phyloP scores from a whole-genome alignment of 1,284 basidiomycete species.

The Rhodotorula sp. region DNA sequence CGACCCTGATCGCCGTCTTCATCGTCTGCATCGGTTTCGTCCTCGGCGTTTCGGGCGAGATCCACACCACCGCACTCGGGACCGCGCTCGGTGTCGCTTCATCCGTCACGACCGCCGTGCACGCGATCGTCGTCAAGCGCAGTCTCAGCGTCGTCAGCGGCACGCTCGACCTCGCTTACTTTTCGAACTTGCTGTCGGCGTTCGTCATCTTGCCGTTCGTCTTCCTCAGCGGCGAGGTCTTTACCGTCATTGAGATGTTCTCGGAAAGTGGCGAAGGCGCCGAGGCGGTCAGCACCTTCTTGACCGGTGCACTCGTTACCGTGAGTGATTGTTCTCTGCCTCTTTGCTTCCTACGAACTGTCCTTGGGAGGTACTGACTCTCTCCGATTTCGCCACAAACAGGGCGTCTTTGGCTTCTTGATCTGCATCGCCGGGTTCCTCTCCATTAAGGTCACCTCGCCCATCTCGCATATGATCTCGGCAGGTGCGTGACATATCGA shows the following conservation, averaged over 20 bases:
- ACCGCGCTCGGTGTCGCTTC: conserved; percentile 71
- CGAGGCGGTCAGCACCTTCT: conserved; percentile 61
- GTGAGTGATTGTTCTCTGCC: conserved; percentile 51
- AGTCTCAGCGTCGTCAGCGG: conserved; percentile 70
- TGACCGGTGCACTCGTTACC: conserved; percentile 73
- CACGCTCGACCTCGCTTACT: conserved; percentile 76
- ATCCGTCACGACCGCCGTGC: conserved; percentile 72
- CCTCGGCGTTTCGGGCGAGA: conserved; percentile 61
- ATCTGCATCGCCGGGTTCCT: conserved; percentile 85
- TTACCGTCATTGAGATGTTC: conserved; percentile 61
- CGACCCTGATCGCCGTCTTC: conserved; percentile 63
- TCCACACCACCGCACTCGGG: conserved; percentile 54
- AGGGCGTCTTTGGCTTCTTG: conserved; percentile 79
- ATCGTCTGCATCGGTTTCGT: conserved; percentile 81
- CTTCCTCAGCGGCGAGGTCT: conserved; percentile 67
- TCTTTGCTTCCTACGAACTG: background rate
- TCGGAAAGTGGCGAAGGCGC: conserved; percentile 54
- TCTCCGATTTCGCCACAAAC: background rate
- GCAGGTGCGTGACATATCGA: conserved; percentile 59
- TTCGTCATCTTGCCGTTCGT: conserved; percentile 63
- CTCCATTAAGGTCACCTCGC: conserved; percentile 86
- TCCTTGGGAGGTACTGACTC: background rate
- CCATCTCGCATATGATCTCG: conserved; percentile 87
- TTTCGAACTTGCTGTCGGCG: conserved; percentile 73
- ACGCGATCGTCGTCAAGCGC: conserved; percentile 83